phyloP scores from a whole-genome alignment of 352 stramenopile species.

The Phytophthora europaea region DNA sequence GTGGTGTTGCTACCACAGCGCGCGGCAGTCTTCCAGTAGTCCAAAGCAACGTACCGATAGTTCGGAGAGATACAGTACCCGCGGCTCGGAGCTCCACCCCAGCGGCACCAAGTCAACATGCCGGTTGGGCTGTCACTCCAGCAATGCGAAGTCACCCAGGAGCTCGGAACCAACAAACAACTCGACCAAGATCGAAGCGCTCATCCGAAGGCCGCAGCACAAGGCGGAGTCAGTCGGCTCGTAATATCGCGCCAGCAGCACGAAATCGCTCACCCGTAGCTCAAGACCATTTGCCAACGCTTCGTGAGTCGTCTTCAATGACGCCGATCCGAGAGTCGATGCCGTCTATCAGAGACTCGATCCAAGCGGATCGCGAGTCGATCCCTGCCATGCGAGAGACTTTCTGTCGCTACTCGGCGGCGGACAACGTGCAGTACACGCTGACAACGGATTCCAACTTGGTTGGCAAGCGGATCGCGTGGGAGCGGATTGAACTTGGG shows the following conservation, averaged over 20 bases:
- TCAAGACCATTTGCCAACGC: constrained; percentile 28
- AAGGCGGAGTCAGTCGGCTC: constrained; percentile 13
- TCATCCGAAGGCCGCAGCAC: constrained; percentile 3
- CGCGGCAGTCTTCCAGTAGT: not conserved
- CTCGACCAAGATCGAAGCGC: not conserved
- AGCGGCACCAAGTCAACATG: not conserved
- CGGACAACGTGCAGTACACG: constrained; percentile 39
- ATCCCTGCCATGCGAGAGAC: constrained; percentile 40
- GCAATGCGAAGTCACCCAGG: not conserved
- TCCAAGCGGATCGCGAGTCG: constrained; percentile 32
- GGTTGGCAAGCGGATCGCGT: constrained; percentile 40
- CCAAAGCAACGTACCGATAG: constrained; percentile 13
- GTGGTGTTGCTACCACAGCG: not conserved
- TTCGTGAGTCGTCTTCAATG: constrained; percentile 28
- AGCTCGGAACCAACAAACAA: not conserved
- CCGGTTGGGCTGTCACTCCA: constrained; percentile 6
- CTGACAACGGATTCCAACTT: constrained; percentile 53
- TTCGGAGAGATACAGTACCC: constrained; percentile 11
- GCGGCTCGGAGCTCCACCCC: constrained; percentile 8
- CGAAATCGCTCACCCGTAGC: not conserved
- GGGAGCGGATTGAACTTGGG: constrained; percentile 55
- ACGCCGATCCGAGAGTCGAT: constrained; percentile 18
- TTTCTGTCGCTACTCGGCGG: constrained; percentile 35
- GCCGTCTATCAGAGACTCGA: constrained; percentile 34
- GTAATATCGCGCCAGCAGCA: constrained; percentile 2